Percentiles rank a stretch among this genome's conserved stretches.
Evolutionary conservation across 2,329 filamentous ascomycete genomes (phyloP).

Genomic region (Alternaria incomplexa): DNA sequence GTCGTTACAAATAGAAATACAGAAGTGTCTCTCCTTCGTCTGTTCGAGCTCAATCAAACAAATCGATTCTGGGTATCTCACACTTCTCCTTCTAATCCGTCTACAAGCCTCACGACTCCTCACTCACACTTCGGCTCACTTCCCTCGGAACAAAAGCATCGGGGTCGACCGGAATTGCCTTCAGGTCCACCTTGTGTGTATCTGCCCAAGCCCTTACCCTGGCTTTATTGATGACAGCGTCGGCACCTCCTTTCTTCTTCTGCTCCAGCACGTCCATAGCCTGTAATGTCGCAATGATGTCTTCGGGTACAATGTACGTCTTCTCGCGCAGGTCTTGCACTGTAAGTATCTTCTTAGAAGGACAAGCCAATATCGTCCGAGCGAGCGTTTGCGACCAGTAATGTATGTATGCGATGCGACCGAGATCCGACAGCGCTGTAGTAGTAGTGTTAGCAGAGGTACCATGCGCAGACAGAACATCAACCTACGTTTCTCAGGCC

Average conservation of each 20-base stretch:
- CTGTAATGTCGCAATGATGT: slow-evolving; percentile 77
- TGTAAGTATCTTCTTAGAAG: slow-evolving; percentile 61
- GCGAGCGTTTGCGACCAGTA: slow-evolving; percentile 89
- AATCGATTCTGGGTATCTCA: background rate
- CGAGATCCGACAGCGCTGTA: slow-evolving; percentile 77
- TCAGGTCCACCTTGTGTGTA: slow-evolving; percentile 66
- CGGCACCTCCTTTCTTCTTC: slow-evolving; percentile 57
- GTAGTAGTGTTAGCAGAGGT: slow-evolving; percentile 10
- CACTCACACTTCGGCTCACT: slow-evolving; percentile 36
- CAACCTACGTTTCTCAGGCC: slow-evolving; percentile 81
- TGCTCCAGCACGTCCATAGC: slow-evolving; percentile 75
- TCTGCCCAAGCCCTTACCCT: slow-evolving; percentile 71
- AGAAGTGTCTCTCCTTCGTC: background rate
- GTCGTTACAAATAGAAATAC: background rate
- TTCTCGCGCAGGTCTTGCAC: slow-evolving; percentile 74
- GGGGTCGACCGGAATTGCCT: slow-evolving; percentile 68
- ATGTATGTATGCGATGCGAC: slow-evolving; percentile 78
- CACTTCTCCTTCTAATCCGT: background rate
- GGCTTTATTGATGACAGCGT: slow-evolving; percentile 61
- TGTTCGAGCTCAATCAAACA: background rate
- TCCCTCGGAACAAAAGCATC: slow-evolving; percentile 74
- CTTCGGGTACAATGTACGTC: slow-evolving; percentile 85
- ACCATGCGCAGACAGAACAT: no score
- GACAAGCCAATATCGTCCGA: slow-evolving; percentile 62
- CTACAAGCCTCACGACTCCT: slow-evolving; percentile 3